These are phyloP conservation scores for Penicillium cataractarum DNA, from an alignment of 495 filamentous ascomycete species.

Conservation along the genomic window DNA sequence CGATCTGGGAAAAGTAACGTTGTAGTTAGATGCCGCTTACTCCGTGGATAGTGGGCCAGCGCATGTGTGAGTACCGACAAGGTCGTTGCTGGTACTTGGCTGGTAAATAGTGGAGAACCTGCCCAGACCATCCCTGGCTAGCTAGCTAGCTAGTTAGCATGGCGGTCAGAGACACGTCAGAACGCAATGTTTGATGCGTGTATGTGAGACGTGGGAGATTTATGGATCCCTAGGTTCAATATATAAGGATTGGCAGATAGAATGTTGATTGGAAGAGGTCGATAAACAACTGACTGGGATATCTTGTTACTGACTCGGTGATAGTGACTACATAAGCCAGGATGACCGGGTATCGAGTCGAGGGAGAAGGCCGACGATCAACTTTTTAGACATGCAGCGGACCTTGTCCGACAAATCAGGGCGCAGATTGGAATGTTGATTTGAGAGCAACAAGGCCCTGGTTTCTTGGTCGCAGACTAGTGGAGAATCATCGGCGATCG, in stretches of 20 bases:
- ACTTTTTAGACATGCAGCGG: slow-evolving; percentile 11
- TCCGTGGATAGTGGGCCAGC: slow-evolving; percentile 6
- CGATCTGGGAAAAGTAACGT: slow-evolving; percentile 11
- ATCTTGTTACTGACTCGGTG: background rate
- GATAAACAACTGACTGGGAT: background rate
- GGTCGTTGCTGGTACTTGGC: slow-evolving; percentile 20
- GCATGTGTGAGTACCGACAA: slow-evolving; percentile 10
- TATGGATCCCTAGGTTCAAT: background rate
- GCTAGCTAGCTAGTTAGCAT: slow-evolving; percentile 6
- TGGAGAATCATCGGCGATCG: slow-evolving; percentile 16
- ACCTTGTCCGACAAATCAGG: slow-evolving; percentile 9
- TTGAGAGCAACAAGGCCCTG: slow-evolving; percentile 9
- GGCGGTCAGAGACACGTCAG: slow-evolving; percentile 2
- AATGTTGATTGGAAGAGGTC: background rate
- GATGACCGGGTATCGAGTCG: slow-evolving; percentile 1
- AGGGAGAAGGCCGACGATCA: slow-evolving; percentile 6
- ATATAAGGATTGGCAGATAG: background rate
- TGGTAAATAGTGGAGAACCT: slow-evolving; percentile 12
- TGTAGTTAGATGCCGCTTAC: background rate
- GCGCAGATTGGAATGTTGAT: background rate
- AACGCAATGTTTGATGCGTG: background rate
- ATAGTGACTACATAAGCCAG: background rate
- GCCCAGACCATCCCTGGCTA: slow-evolving; percentile 14
- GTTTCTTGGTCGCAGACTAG: slow-evolving; percentile 3
- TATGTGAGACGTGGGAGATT: background rate